A percentile compares a stretch with the other conserved stretches of the same genome.
Conservation (phyloP, 805 yeast species). For the Sungouiozyma ichnusensis region DNA sequence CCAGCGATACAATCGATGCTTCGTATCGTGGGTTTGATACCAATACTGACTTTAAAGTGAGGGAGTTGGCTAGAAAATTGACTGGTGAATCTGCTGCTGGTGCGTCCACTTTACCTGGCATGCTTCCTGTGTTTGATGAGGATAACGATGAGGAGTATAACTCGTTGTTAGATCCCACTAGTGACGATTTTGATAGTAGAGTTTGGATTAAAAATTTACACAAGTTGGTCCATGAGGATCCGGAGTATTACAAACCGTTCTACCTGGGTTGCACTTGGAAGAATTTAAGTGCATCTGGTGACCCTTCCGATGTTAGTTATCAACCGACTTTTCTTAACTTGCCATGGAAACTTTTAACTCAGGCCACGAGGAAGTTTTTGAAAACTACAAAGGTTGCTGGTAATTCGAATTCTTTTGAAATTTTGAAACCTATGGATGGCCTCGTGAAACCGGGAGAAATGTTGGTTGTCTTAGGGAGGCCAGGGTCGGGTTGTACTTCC, state of each 20-base stretch:
- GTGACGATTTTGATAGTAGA: slow-evolving; percentile 48
- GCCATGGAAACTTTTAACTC: slow-evolving; percentile 42
- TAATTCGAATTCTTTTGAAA: slow-evolving; percentile 32
- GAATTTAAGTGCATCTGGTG: slow-evolving; percentile 50
- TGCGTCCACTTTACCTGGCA: slow-evolving; percentile 7
- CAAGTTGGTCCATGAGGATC: slow-evolving; percentile 41
- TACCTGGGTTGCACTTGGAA: slow-evolving; percentile 50
- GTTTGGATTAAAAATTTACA: slow-evolving; percentile 61
- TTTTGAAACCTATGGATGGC: slow-evolving; percentile 59
- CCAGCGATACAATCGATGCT: neutral
- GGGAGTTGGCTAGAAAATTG: slow-evolving; percentile 33
- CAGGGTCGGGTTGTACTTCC: slow-evolving; percentile 73
- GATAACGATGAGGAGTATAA: slow-evolving; percentile 18
- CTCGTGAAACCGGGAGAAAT: slow-evolving; percentile 51
- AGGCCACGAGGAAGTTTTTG: slow-evolving; percentile 23
- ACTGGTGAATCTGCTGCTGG: slow-evolving; percentile 6
- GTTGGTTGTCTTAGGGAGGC: slow-evolving; percentile 62
- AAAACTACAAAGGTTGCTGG: neutral
- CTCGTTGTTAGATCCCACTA: slow-evolving; percentile 46
- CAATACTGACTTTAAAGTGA: slow-evolving; percentile 27
- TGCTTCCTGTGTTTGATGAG: slow-evolving; percentile 18
- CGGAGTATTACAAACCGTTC: slow-evolving; percentile 53
- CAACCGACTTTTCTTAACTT: slow-evolving; percentile 47
- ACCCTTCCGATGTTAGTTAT: slow-evolving; percentile 58
- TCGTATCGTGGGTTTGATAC: slow-evolving; percentile 30